A percentile compares a stretch with the other conserved stretches of the same genome.
phyloP scores from a whole-genome alignment of 1,139 yeast species.

The Kodamaea alishanica region DNA sequence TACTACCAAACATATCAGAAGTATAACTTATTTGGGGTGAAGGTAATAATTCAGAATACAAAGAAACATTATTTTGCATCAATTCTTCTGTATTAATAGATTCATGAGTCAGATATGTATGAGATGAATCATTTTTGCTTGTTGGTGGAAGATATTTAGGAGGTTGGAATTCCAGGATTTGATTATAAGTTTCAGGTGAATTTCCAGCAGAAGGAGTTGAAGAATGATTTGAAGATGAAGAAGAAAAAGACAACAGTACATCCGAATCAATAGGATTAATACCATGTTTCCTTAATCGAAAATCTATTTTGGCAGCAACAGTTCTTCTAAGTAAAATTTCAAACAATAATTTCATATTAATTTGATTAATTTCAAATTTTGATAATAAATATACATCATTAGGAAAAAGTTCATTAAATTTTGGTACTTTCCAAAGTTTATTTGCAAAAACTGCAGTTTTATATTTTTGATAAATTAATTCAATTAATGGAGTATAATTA shows the following conservation, averaged over 20 bases:
- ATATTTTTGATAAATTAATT: slow-evolving; percentile 20
- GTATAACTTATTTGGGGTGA: slow-evolving; percentile 40
- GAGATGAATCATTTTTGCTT: slow-evolving; percentile 2
- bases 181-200: no score
- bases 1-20: slow-evolving; percentile 28
- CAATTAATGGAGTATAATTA: slow-evolving; percentile 6
- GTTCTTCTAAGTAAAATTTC: slow-evolving; percentile 42
- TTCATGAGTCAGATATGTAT: slow-evolving; percentile 12
- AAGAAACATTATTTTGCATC: slow-evolving; percentile 31
- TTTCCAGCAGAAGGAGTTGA: neutral
- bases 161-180: no score
- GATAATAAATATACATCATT: slow-evolving; percentile 24
- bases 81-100: slow-evolving; percentile 32
- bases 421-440: slow-evolving; percentile 17
- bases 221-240: slow-evolving; percentile 3
- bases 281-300: slow-evolving; percentile 26
- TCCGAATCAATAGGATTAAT: slow-evolving; percentile 5
- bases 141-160: neutral
- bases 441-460: slow-evolving; percentile 28
- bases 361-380: slow-evolving; percentile 24
- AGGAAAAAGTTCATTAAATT: slow-evolving; percentile 30
- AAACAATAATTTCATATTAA: slow-evolving; percentile 32
- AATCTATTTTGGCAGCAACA: slow-evolving; percentile 42
- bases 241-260: slow-evolving; percentile 9
- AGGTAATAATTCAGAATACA: slow-evolving; percentile 33